These are phyloP conservation scores for Colletotrichum costaricense DNA, from an alignment of 2,329 filamentous ascomycete species.

Conservation along the genomic window DNA sequence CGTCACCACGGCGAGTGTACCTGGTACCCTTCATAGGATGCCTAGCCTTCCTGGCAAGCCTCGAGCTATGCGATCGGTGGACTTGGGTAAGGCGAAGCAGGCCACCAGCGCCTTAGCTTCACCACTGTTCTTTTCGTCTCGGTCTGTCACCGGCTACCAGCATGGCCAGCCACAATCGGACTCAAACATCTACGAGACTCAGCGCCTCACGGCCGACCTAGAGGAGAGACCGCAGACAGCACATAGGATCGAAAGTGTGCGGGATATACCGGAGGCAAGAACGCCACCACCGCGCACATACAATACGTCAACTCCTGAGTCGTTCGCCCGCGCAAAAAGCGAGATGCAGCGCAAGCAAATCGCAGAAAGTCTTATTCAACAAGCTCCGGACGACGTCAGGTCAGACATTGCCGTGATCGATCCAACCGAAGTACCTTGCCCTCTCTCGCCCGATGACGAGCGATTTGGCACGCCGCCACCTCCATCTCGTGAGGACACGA, in stretches of 20 bases:
- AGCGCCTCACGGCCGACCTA: slow-evolving; percentile 46
- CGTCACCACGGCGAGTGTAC: slow-evolving; percentile 69
- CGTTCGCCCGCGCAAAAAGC: slow-evolving; percentile 51
- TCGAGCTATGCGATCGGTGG: slow-evolving; percentile 59
- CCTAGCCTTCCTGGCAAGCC: slow-evolving; percentile 42
- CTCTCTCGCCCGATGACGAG: slow-evolving; percentile 59
- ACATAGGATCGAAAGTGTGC: slow-evolving; percentile 52
- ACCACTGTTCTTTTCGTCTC: slow-evolving; percentile 53
- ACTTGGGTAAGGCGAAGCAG: slow-evolving; percentile 46
- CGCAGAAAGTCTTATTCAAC: slow-evolving; percentile 46
- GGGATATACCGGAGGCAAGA: slow-evolving; percentile 46
- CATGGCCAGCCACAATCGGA: slow-evolving; percentile 58
- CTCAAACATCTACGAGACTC: slow-evolving; percentile 53
- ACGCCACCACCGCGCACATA: slow-evolving; percentile 49
- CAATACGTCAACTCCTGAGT: slow-evolving; percentile 52
- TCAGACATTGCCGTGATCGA: slow-evolving; percentile 39
- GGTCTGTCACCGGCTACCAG: slow-evolving; percentile 53
- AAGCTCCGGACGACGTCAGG: slow-evolving; percentile 36
- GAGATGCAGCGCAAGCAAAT: slow-evolving; percentile 45
- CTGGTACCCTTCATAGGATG: slow-evolving; percentile 66
- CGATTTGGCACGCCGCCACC: slow-evolving; percentile 40
- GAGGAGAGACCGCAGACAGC: slow-evolving; percentile 62
- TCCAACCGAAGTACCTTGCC: slow-evolving; percentile 50
- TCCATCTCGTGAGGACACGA: slow-evolving; percentile 53
- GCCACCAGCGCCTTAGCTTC: slow-evolving; percentile 46